Conservation (phyloP, 208 protist species). For the Crithidia mellificae region DNA sequence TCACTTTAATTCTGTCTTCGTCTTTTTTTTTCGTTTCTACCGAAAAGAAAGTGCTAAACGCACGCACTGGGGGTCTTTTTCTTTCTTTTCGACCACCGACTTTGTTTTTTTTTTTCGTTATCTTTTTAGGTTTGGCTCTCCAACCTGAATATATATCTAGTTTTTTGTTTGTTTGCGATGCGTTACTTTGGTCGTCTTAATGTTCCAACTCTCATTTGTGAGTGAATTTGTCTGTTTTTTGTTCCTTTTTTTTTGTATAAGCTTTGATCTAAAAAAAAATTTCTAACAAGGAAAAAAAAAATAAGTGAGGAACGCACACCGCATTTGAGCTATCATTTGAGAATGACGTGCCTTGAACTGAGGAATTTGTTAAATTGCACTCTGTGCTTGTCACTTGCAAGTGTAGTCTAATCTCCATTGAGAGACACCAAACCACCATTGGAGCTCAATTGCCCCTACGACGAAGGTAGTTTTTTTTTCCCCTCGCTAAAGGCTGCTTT, state of each 20-base stretch:
- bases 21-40: background rate
- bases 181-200: background rate
- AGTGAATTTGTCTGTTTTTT: background rate
- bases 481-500: too few relatives aligned
- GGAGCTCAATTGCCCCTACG: too few relatives aligned
- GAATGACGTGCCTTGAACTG: too few relatives aligned
- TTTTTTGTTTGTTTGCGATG: conserved; percentile 7
- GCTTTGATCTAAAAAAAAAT: background rate
- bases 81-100: background rate
- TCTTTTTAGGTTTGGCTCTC: conserved; percentile 25
- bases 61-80: background rate
- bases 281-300: background rate
- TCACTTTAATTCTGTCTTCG: too few relatives aligned
- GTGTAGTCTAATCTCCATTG: too few relatives aligned
- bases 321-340: too few relatives aligned
- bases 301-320: background rate
- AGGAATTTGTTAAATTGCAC: too few relatives aligned
- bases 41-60: background rate
- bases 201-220: background rate
- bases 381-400: too few relatives aligned
- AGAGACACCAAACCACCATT: too few relatives aligned
- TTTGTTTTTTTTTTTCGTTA: conserved; percentile 21
- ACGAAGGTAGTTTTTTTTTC: too few relatives aligned
- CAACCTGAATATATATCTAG: background rate
- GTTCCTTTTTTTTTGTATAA: conserved; percentile 14